These are phyloP conservation scores for Echium plantagineum DNA, from an alignment of 257 asterid genomes.

Conservation along the genomic window DNA sequence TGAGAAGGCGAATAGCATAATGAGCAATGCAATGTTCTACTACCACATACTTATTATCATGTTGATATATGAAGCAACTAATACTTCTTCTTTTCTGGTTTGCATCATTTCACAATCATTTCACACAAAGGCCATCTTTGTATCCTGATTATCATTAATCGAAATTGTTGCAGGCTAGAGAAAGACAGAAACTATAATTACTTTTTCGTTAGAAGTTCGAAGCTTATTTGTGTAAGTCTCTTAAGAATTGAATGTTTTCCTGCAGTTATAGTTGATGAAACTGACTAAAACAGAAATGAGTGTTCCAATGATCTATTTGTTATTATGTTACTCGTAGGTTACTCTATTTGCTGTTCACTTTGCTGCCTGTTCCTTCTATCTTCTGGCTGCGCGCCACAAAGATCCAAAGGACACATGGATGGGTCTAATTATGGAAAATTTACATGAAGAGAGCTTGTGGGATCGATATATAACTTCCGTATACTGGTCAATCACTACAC, in stretches of 20 bases:
- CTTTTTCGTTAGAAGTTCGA: constrained; percentile 44
- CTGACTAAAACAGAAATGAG: not conserved
- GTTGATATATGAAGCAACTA: too few relatives aligned
- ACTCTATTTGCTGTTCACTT: constrained; percentile 58
- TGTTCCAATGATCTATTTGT: not conserved
- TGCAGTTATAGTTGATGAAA: not conserved
- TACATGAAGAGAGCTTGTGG: constrained; percentile 18
- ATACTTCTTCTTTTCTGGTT: too few relatives aligned
- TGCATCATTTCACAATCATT: not conserved
- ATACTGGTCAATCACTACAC: constrained; percentile 68
- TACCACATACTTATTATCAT: too few relatives aligned
- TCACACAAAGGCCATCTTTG: not conserved
- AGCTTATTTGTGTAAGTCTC: constrained; percentile 56
- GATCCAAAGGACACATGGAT: constrained; percentile 53
- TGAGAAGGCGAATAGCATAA: too few relatives aligned
- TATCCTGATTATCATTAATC: not conserved
- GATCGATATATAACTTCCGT: constrained; percentile 36
- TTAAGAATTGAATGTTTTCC: constrained; percentile 4
- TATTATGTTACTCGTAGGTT: constrained; percentile 30
- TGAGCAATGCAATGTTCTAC: too few relatives aligned
- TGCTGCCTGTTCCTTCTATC: constrained; percentile 52
- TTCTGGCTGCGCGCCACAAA: constrained; percentile 35
- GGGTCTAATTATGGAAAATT: constrained; percentile 17
- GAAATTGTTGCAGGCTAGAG: constrained; percentile 47
- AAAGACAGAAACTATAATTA: constrained; percentile 54